phyloP scores from a whole-genome alignment of 108 stramenopile genomes.

The Seminavis robusta region DNA sequence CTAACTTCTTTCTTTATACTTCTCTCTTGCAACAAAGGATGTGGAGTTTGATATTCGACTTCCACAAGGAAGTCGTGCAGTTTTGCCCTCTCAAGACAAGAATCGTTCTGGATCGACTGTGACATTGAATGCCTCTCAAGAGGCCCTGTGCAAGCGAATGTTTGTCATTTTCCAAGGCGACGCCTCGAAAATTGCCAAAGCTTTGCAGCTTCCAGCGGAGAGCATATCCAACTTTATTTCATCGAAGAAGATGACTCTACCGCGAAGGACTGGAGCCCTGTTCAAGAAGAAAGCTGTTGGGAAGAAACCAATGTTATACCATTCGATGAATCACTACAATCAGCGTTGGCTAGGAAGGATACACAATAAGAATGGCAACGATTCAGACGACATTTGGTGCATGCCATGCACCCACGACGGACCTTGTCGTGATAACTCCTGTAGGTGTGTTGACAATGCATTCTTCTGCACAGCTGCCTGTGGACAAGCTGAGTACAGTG shows the following conservation, averaged over 20 bases:
- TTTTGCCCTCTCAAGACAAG: not conserved
- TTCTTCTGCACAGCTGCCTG: slow-evolving; percentile 81
- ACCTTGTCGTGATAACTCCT: slow-evolving; percentile 59
- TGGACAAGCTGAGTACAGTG: slow-evolving; percentile 46
- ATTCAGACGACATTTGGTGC: slow-evolving; percentile 2
- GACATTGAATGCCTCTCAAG: slow-evolving; percentile 4
- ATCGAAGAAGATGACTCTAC: not conserved
- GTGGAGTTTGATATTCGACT: not conserved
- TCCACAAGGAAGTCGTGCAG: not conserved
- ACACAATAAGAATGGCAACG: not conserved
- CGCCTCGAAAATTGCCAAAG: not conserved
- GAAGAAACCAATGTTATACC: too few species aligned
- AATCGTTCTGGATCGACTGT: not conserved
- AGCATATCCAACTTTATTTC: not conserved
- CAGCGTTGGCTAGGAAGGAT: slow-evolving; percentile 2
- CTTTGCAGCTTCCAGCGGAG: not conserved
- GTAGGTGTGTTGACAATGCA: slow-evolving; percentile 58
- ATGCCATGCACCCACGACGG: slow-evolving; percentile 68
- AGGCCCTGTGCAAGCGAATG: slow-evolving; percentile 9
- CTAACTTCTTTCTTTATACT: too few species aligned
- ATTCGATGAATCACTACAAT: slow-evolving; percentile 10
- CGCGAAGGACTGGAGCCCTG: not conserved
- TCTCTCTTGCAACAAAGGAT: too few species aligned
- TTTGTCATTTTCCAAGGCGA: slow-evolving; percentile 11
- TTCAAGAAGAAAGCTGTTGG: not conserved